These are phyloP conservation scores for Candida lessepsii DNA, from an alignment of 805 yeast species.

Conservation along the genomic window DNA sequence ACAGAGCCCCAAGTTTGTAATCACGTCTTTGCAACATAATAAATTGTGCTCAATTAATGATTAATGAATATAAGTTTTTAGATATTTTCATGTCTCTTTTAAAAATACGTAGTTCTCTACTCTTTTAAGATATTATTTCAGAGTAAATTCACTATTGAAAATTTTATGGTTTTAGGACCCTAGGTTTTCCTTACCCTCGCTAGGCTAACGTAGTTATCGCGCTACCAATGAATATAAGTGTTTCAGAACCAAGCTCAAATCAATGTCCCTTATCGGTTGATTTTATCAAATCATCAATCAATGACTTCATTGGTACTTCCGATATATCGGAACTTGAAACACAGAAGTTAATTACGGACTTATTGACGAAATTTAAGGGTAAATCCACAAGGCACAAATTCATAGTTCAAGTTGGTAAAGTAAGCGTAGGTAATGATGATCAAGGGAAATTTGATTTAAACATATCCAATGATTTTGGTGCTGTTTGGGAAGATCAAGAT, in stretches of 20 bases:
- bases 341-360: background rate
- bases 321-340: background rate
- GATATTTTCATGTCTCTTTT: background rate
- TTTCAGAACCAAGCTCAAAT: slow-evolving; percentile 4
- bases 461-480: slow-evolving; percentile 6
- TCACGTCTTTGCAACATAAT: slow-evolving; percentile 31
- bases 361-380: slow-evolving; percentile 1
- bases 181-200: too few species aligned
- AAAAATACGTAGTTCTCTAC: too few species aligned
- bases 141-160: too few species aligned
- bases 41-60: slow-evolving; percentile 11
- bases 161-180: too few species aligned
- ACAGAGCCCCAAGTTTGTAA: slow-evolving; percentile 22
- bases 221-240: slow-evolving; percentile 2
- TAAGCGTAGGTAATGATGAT: background rate
- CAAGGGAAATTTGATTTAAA: slow-evolving; percentile 1
- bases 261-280: slow-evolving; percentile 3
- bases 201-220: too few species aligned
- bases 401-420: slow-evolving; percentile 5
- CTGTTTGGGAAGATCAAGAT: slow-evolving; percentile 9
- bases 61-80: background rate
- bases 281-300: background rate
- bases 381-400: slow-evolving; percentile 10
- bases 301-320: background rate
- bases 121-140: too few species aligned